phyloP scores from a whole-genome alignment of 2,329 filamentous ascomycete genomes.

The Teratosphaeria gauchensis region DNA sequence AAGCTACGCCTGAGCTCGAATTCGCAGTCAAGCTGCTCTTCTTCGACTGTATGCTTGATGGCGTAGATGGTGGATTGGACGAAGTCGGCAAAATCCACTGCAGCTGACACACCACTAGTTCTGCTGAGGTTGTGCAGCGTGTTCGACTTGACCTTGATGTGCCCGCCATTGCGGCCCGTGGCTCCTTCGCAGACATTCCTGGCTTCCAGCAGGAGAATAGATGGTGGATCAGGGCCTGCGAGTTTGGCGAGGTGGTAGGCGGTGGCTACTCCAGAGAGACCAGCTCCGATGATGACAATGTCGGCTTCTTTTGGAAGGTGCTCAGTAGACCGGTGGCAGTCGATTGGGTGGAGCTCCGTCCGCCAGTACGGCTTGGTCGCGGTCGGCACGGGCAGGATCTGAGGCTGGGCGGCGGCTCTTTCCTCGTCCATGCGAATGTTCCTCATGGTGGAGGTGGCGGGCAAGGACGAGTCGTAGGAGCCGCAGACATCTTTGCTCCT shows the following conservation, averaged over 20 bases:
- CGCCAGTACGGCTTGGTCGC: conserved; percentile 35
- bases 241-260: conserved; percentile 12
- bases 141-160: conserved; percentile 6
- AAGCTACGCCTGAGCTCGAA: conserved; percentile 33
- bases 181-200: conserved; percentile 19
- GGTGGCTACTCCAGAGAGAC: conserved; percentile 16
- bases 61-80: conserved; percentile 23
- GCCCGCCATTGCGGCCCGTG: conserved; percentile 20
- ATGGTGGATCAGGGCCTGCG: background rate
- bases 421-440: background rate
- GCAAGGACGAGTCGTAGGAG: background rate
- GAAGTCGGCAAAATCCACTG: conserved; percentile 20
- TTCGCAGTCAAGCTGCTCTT: conserved; percentile 36
- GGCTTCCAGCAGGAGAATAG: conserved; percentile 18
- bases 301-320: conserved; percentile 33
- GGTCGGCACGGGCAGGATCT: conserved; percentile 9
- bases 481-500: background rate
- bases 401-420: background rate
- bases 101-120: conserved; percentile 20
- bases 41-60: conserved; percentile 28
- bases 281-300: conserved; percentile 20
- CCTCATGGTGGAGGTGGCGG: background rate
- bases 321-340: conserved; percentile 54
- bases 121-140: conserved; percentile 2
- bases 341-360: conserved; percentile 29